Conservation (phyloP, 495 filamentous ascomycete genomes). For the Delitschia confertaspora region DNA sequence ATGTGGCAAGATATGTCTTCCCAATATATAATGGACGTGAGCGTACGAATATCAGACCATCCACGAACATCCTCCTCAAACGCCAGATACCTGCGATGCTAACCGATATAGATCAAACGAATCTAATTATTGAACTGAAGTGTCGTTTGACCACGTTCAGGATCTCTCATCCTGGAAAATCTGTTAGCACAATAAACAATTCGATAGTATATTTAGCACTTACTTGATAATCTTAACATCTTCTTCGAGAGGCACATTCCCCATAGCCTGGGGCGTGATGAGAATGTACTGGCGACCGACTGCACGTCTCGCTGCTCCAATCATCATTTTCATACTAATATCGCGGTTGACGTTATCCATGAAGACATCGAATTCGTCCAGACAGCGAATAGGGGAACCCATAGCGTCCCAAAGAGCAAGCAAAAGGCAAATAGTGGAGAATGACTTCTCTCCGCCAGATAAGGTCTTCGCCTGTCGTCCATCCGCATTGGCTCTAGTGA, state of each 20-base stretch:
- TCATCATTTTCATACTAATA: slow-evolving; percentile 90
- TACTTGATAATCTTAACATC: slow-evolving; percentile 85
- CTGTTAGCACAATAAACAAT: too few relatives aligned
- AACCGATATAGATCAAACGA: not conserved
- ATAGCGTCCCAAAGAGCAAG: slow-evolving; percentile 96
- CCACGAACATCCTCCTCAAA: not conserved
- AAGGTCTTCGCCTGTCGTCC: slow-evolving; percentile 83
- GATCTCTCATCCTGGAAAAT: slow-evolving; percentile 38
- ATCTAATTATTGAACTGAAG: slow-evolving; percentile 25
- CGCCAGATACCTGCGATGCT: not conserved
- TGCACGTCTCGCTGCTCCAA: slow-evolving; percentile 70
- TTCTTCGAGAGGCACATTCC: slow-evolving; percentile 51
- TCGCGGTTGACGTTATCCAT: slow-evolving; percentile 97
- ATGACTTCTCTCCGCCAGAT: slow-evolving; percentile 94
- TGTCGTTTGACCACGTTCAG: slow-evolving; percentile 38
- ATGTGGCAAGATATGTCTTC: too few relatives aligned
- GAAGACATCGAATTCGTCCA: slow-evolving; percentile 99
- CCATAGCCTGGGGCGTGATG: slow-evolving; percentile 89
- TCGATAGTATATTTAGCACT: too few relatives aligned
- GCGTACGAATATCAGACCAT: too few relatives aligned
- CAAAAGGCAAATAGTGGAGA: slow-evolving; percentile 89
- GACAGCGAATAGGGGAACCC: slow-evolving; percentile 85
- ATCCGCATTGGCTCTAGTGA: slow-evolving; percentile 51
- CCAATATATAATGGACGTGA: too few relatives aligned
- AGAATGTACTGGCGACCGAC: slow-evolving; percentile 90